phyloP scores from a whole-genome alignment of 257 asterid species.

The Solanum piurae region DNA sequence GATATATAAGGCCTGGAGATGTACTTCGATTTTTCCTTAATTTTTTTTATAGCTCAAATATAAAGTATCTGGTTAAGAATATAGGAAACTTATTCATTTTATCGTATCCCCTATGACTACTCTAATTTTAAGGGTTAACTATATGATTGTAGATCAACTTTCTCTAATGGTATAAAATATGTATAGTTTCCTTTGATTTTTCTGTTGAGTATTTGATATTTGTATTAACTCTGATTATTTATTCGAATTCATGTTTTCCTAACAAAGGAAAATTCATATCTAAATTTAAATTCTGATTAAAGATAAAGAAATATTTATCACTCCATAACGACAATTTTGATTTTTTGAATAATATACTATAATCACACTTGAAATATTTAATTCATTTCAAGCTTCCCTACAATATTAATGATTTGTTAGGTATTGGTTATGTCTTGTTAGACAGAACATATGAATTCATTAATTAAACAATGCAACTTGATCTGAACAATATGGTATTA shows the following conservation, averaged over 20 bases:
- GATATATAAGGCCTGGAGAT: too few relatives aligned
- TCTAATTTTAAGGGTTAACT: background rate
- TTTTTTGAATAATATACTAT: background rate
- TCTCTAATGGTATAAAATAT: too few relatives aligned
- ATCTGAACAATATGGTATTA: background rate
- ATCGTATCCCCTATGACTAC: background rate
- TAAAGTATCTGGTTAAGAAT: background rate
- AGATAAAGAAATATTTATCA: fast-evolving
- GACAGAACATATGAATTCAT: background rate
- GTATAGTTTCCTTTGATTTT: too few relatives aligned
- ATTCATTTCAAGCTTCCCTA: background rate
- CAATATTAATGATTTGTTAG: background rate
- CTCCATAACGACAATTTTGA: fast-evolving
- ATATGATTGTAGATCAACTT: background rate
- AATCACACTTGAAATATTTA: background rate
- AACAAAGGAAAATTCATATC: background rate
- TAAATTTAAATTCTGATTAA: background rate
- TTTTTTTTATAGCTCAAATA: background rate
- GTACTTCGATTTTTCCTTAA: background rate
- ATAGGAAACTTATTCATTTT: background rate
- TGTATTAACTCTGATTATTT: background rate
- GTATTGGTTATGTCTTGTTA: background rate
- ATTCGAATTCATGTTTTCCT: background rate
- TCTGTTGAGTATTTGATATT: background rate
- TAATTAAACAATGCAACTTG: background rate